Percentiles rank a stretch among this genome's conserved stretches.
These are phyloP conservation scores for Penicillium maclennaniae DNA, from an alignment of 495 filamentous ascomycete genomes.

Conservation along the genomic window DNA sequence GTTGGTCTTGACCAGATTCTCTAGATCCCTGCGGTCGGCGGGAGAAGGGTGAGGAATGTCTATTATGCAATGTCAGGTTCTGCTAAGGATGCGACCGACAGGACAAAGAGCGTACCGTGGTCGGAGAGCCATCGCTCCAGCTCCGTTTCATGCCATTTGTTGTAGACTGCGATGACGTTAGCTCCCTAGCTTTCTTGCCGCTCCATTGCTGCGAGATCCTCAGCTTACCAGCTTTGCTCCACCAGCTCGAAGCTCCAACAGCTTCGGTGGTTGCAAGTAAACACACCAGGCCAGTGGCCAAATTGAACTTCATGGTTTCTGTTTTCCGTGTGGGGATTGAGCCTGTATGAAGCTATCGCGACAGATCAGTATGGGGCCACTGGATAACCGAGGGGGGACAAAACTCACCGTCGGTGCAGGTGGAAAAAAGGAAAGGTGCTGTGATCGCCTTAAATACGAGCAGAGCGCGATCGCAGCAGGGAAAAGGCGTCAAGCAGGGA, in stretches of 20 bases:
- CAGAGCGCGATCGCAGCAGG: slow-evolving; percentile 7
- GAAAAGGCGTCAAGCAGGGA: slow-evolving; percentile 21
- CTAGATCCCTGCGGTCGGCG: slow-evolving; percentile 82
- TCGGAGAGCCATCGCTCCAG: slow-evolving; percentile 96
- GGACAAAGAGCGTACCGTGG: slow-evolving; percentile 44
- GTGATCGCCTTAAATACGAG: slow-evolving; percentile 14
- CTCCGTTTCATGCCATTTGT: slow-evolving; percentile 98
- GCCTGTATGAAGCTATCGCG: slow-evolving; percentile 2
- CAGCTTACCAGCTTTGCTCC: slow-evolving; percentile 72
- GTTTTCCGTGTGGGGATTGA: not conserved
- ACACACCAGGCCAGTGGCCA: slow-evolving; percentile 63
- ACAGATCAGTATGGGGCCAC: not conserved
- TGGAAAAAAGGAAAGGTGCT: slow-evolving; percentile 2
- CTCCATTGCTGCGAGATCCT: slow-evolving; percentile 11
- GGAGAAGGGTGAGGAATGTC: slow-evolving; percentile 80
- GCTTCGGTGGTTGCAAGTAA: slow-evolving; percentile 63
- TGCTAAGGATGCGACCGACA: slow-evolving; percentile 1
- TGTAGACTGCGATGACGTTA: slow-evolving; percentile 66
- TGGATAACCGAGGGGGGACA: not conserved
- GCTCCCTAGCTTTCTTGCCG: not conserved
- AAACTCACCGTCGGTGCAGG: not conserved
- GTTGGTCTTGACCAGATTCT: slow-evolving; percentile 80
- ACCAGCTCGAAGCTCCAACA: slow-evolving; percentile 71
- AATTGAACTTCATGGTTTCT: slow-evolving; percentile 64
- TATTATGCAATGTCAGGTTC: slow-evolving; percentile 17